Evolutionary conservation across 2,329 filamentous ascomycete species (phyloP).

Genomic region (Aureobasidium vineae): DNA sequence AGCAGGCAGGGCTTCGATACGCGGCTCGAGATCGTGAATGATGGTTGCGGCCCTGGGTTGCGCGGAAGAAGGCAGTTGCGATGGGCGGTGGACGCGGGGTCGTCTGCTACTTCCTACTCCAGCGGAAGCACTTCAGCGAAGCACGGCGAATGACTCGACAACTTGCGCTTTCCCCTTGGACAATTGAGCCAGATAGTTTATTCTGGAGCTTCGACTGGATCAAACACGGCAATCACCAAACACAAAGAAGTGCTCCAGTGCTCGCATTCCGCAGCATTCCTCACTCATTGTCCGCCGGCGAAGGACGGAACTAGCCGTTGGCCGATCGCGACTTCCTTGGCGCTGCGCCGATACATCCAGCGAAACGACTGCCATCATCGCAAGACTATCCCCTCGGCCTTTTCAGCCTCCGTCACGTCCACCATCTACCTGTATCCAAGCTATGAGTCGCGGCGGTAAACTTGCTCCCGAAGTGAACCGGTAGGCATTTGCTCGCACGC

Average conservation of each 20-base stretch:
- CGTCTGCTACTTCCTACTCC: background rate
- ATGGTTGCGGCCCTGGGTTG: background rate
- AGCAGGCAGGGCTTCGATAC: background rate
- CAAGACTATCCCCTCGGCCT: background rate
- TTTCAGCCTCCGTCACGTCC: constrained; percentile 11
- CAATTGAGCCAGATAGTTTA: background rate
- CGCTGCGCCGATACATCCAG: too few species aligned
- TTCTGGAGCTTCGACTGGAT: background rate
- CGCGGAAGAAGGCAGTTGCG: background rate
- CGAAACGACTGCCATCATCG: too few species aligned
- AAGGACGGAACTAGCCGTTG: background rate
- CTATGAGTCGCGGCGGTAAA: constrained; percentile 95
- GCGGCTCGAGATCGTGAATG: background rate
- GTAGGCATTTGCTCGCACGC: constrained; percentile 54
- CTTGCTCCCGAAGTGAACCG: constrained; percentile 99
- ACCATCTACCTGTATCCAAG: constrained; percentile 49
- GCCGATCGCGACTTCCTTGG: too few species aligned
- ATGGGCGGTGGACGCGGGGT: background rate
- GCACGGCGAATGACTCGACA: background rate
- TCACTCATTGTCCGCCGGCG: background rate
- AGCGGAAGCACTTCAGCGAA: background rate
- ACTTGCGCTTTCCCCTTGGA: background rate
- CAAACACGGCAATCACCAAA: background rate
- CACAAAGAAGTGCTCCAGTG: constrained; percentile 6
- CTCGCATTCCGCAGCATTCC: background rate